Percentiles rank a stretch among this genome's conserved stretches.
These are phyloP conservation scores for Phytophthora meadii DNA, from an alignment of 352 stramenopile genomes.

Conservation along the genomic window DNA sequence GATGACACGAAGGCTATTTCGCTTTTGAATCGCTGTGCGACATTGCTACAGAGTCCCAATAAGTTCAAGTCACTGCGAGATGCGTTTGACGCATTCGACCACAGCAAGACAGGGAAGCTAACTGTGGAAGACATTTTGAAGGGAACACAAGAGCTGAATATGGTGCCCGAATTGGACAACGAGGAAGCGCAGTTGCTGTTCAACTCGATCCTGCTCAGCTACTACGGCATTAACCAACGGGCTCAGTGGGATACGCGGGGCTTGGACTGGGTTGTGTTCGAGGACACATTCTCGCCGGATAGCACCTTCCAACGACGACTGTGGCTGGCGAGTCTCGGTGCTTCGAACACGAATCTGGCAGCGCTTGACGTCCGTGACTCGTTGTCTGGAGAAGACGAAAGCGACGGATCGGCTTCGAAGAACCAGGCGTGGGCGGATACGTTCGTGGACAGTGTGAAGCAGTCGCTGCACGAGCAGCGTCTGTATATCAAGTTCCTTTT, in stretches of 20 bases:
- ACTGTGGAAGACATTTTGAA: constrained; percentile 57
- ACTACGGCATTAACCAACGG: constrained; percentile 62
- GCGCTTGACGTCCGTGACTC: constrained; percentile 34
- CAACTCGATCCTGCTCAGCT: constrained; percentile 69
- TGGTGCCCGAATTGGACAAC: constrained; percentile 57
- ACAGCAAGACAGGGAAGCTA: constrained; percentile 44
- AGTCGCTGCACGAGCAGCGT: constrained; percentile 78
- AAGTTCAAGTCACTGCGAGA: constrained; percentile 61
- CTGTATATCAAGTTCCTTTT: constrained; percentile 87
- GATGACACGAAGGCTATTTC: constrained; percentile 78
- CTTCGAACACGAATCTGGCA: constrained; percentile 58
- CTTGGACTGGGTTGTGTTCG: constrained; percentile 77
- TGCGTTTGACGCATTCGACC: constrained; percentile 68
- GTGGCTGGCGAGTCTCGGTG: constrained; percentile 65
- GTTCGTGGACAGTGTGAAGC: constrained; percentile 76
- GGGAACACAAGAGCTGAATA: constrained; percentile 55
- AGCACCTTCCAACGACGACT: constrained; percentile 69
- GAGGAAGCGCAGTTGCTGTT: constrained; percentile 61
- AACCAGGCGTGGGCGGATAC: constrained; percentile 67
- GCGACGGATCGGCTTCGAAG: constrained; percentile 40
- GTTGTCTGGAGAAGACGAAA: constrained; percentile 39
- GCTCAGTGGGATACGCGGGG: constrained; percentile 50
- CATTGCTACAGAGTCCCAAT: constrained; percentile 44
- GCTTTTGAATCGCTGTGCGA: constrained; percentile 71
- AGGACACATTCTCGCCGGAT: constrained; percentile 79